These are phyloP conservation scores for Flaveria robusta DNA, from an alignment of 129 eudicot species.

Conservation along the genomic window DNA sequence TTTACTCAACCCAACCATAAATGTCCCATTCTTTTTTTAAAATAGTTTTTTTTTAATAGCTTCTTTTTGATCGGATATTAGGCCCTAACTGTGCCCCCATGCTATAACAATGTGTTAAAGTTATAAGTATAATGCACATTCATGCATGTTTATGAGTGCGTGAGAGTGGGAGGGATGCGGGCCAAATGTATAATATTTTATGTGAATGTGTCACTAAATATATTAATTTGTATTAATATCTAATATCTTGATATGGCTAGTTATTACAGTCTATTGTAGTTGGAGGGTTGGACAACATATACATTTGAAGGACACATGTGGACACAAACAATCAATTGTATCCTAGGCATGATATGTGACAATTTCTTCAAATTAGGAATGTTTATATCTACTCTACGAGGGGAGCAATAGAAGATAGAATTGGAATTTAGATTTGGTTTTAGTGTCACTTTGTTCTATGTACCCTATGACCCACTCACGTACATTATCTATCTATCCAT, in stretches of 20 bases:
- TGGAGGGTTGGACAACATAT: not conserved
- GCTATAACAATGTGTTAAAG: not conserved
- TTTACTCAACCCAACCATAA: not conserved
- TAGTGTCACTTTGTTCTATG: not conserved
- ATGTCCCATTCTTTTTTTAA: not conserved
- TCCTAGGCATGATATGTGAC: conserved; percentile 24
- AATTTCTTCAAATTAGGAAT: conserved; percentile 14
- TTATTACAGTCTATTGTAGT: not conserved
- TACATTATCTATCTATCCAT: not conserved
- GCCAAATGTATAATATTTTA: no score
- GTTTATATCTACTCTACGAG: not conserved
- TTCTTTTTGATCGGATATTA: not conserved
- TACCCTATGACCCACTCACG: not conserved
- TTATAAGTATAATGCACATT: not conserved
- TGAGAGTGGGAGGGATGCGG: not conserved
- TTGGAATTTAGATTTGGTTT: conserved; percentile 2
- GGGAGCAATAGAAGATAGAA: conserved; percentile 11
- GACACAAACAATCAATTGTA: not conserved
- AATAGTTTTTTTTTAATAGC: not conserved
- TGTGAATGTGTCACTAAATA: no score
- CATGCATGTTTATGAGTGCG: not conserved
- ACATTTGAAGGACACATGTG: not conserved
- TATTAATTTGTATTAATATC: not conserved
- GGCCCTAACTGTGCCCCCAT: not conserved
- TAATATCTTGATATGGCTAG: conserved; percentile 10